Evolutionary conservation across 2,329 filamentous ascomycete species (phyloP).

Genomic region (Parascedosporium putredinis): DNA sequence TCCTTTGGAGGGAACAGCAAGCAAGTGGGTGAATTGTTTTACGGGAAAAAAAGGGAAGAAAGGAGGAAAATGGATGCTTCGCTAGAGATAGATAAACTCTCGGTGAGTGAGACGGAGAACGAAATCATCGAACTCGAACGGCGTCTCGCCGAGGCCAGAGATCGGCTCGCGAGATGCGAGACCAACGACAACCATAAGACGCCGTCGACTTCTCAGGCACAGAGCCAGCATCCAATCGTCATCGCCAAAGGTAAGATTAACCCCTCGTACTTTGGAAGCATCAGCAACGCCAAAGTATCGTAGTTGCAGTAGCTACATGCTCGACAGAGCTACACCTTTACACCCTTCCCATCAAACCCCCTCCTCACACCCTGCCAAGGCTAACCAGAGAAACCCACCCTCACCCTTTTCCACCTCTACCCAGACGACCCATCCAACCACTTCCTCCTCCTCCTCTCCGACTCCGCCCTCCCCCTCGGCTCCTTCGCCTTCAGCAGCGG

Average conservation of each 20-base stretch:
- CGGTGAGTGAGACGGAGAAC: not conserved
- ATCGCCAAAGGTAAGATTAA: not conserved
- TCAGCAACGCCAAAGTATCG: too few species aligned
- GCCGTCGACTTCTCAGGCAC: not conserved
- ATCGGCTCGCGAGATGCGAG: not conserved
- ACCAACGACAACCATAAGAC: not conserved
- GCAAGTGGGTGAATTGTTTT: too few species aligned
- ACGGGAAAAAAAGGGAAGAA: not conserved
- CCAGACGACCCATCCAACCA: slow-evolving; percentile 34
- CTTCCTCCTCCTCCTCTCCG: slow-evolving; percentile 65
- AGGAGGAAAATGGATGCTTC: not conserved
- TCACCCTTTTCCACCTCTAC: not conserved
- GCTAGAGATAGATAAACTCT: not conserved
- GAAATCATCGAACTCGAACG: slow-evolving; percentile 2
- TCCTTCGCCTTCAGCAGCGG: slow-evolving; percentile 83
- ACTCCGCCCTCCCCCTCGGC: slow-evolving; percentile 71
- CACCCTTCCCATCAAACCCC: too few species aligned
- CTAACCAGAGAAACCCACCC: not conserved
- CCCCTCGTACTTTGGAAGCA: too few species aligned
- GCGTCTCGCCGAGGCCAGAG: not conserved
- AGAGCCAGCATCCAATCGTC: not conserved
- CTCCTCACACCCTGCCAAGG: too few species aligned
- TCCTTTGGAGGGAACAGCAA: too few species aligned
- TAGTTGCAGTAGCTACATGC: too few species aligned
- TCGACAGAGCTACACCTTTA: too few species aligned